phyloP scores from a whole-genome alignment of 169 alveolate species.

The Eimeria nieschulzi region DNA sequence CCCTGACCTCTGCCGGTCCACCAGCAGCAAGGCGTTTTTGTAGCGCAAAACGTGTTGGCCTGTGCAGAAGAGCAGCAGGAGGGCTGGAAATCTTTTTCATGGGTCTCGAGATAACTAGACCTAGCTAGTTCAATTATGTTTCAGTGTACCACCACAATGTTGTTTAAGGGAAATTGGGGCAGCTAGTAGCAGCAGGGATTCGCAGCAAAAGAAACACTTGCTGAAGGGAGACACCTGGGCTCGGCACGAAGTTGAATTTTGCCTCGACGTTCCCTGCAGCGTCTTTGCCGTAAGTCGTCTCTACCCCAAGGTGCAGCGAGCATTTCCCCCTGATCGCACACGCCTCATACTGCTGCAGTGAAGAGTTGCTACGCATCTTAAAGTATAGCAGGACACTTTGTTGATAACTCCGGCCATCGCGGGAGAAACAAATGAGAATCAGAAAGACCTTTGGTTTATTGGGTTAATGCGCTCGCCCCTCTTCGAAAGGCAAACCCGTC shows the following conservation, averaged over 20 bases:
- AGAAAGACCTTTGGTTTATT: background rate
- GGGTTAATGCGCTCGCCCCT: too few relatives aligned
- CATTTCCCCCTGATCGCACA: conserved; percentile 50
- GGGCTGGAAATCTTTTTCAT: too few relatives aligned
- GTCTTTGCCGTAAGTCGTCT: conserved; percentile 71
- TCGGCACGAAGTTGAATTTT: conserved; percentile 73
- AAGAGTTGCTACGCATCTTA: background rate
- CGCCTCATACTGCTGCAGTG: background rate
- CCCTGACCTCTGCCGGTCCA: conserved; percentile 69
- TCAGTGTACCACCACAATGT: too few relatives aligned
- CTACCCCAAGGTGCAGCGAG: conserved; percentile 73
- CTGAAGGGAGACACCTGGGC: conserved; percentile 56
- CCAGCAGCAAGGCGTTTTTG: conserved; percentile 36
- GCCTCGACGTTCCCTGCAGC: conserved; percentile 70
- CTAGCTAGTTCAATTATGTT: too few relatives aligned
- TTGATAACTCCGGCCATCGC: background rate
- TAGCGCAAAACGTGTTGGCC: conserved; percentile 74
- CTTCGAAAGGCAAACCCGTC: too few relatives aligned
- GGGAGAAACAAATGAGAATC: background rate
- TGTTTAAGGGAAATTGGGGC: too few relatives aligned
- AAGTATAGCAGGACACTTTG: background rate
- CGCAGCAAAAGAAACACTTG: too few relatives aligned
- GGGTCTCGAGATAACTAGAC: too few relatives aligned
- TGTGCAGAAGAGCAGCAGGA: background rate
- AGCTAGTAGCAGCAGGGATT: too few relatives aligned